A percentile compares a stretch with the other conserved stretches of the same genome.
These are phyloP conservation scores for Metschnikowia hibisci DNA, from an alignment of 805 yeast genomes.

Conservation along the genomic window DNA sequence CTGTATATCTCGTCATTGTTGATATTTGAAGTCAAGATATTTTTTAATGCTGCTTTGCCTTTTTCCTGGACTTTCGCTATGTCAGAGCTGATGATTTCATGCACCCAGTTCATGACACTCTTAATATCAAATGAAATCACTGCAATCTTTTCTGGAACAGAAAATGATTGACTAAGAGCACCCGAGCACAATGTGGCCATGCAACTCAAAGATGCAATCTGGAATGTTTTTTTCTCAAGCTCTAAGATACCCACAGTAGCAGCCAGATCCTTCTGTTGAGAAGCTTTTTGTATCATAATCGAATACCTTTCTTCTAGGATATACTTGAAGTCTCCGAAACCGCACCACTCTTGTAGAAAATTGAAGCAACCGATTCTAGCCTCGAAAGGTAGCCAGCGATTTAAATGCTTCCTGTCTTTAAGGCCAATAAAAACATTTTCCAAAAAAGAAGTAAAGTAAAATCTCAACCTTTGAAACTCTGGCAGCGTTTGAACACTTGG, in stretches of 20 bases:
- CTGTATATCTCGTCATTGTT: constrained; percentile 48
- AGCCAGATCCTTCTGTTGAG: constrained; percentile 35
- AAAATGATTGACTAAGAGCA: constrained; percentile 50
- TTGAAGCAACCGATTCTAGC: constrained; percentile 80
- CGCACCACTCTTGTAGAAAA: constrained; percentile 91
- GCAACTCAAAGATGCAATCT: constrained; percentile 69
- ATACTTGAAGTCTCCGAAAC: constrained; percentile 64
- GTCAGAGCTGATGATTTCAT: constrained; percentile 57
- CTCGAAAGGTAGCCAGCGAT: constrained; percentile 75
- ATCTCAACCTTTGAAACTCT: constrained; percentile 70
- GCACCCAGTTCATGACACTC: constrained; percentile 76
- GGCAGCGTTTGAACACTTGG: constrained; percentile 59
- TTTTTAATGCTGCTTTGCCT: constrained; percentile 69
- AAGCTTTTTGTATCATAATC: constrained; percentile 46
- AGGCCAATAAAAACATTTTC: constrained; percentile 67
- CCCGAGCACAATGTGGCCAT: constrained; percentile 83
- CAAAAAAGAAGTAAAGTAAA: constrained; percentile 79
- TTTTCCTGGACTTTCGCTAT: constrained; percentile 54
- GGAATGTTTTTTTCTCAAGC: constrained; percentile 67
- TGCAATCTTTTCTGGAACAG: constrained; percentile 45
- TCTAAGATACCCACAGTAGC: constrained; percentile 74
- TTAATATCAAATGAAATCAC: constrained; percentile 67
- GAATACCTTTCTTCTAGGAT: constrained; percentile 65
- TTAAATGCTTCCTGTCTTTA: constrained; percentile 34
- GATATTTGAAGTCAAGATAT: constrained; percentile 59